Evolutionary conservation across 164 flowering plant genomes (phyloP), one percentile per base, ranked within the genome.

Genomic region (Nymphaea thermarum): DNA sequence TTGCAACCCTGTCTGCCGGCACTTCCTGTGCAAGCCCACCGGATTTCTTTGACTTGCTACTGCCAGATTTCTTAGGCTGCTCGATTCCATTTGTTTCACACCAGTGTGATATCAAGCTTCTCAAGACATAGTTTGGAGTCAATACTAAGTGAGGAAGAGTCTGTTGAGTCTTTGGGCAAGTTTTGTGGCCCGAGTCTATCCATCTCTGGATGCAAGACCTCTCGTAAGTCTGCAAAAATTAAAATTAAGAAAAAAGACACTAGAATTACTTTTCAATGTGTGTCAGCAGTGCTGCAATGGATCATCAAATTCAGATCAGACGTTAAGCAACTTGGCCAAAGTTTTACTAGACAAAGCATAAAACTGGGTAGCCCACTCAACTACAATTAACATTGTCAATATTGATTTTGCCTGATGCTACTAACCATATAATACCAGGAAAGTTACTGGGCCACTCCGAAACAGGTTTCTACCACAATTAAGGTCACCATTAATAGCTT

Each of bases 141-240:
- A 93, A 80, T 2, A 86, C 85, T 11, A 82, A 73, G 71, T 93
- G 72, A 18, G 79, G 71, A 41, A 93, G 96, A 77, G 75, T 85
- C 73, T 86, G 97, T 76, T 83, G 96, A 47, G 98, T 93, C 79
- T 91, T 93, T 12, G 98, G 98, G 68, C 98, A 93, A 62, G 97
- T 86, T 62, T 61, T 63, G 70, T 87, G 85, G 47, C 97, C 97
- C 71, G 86, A 79, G 71, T 93, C 97, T 65, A 93, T 86, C 98
- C 98, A 93, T 77, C 94, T 86, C 68, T 91, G 97, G 67, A 93
- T 91, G 78, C 78, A 91, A 4, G 91, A 85, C 72, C 97, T 83
- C 72, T 93, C 98, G 66, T 91, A 91, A 14, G 98, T 93, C 97
- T 93, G 86, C 78, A 78, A 45, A 65, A 67, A n/a, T 53, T 14